Evolutionary conservation across 2,329 filamentous ascomycete genomes (phyloP), one percentile per base, ranked within the genome.

Genomic region (Arthroderma sp.): DNA sequence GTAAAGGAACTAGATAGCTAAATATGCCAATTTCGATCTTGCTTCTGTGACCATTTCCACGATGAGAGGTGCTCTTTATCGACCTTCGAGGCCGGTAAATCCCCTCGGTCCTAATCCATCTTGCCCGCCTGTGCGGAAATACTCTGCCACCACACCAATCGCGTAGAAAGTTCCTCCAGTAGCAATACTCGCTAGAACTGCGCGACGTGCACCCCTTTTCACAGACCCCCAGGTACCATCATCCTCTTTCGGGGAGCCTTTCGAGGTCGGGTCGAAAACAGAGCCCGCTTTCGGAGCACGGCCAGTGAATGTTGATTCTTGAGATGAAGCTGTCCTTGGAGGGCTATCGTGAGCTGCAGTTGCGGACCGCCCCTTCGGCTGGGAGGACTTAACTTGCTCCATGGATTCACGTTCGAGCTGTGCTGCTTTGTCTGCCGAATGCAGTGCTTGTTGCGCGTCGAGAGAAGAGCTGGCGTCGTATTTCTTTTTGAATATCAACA

Each of bases 131-230:
- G 64, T 66, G 28, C 64, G 57, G 51, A 67, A 66, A 49, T 63
- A 67, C 49, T 68, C 64, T 7, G 49, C 53, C 4, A 64, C 57
- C 31, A 64, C 63, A 3, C 65, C 64, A 31, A 66, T 51, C 2
- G 63, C 63, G 53, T 68, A 68, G 45, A 61, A 68, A 4, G 62
- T 61, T 31, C 53, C 61, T 27, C 59, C 64, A 2, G 62, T 63
- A 3, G 54, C 56, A 1, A 51, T 51, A 4, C 65, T 59, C 22
- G 58, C 52, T n/a, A 65, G 45, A 5, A 67, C 22, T 48, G 66
- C 58, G 34, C 61, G 54, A 27, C 61, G 58, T 4, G 61, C 8
- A 5, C 51, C 36, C n/a, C 49, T 57, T 29, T 52, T 45, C 28
- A 52, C 31, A 11, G 44, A 50, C 6, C 54, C 52, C 15, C 45